These are phyloP conservation scores for Graphilbum fragrans DNA, from an alignment of 2,329 filamentous ascomycete species.

Conservation along the genomic window DNA sequence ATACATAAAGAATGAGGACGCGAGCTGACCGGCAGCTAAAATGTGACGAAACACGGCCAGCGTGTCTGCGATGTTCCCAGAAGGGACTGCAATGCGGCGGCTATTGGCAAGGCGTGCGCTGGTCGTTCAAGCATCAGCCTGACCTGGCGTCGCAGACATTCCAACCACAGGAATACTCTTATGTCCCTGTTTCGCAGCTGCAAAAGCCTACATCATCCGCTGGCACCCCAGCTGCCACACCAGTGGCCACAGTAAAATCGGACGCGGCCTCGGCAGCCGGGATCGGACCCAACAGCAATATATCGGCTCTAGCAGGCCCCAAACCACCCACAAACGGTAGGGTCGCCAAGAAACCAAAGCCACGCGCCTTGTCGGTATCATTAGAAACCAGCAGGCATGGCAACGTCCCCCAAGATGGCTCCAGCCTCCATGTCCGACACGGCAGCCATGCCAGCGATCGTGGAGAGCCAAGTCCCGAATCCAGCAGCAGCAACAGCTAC, in stretches of 20 bases:
- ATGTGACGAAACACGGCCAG: conserved; percentile 17
- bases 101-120: conserved; percentile 20
- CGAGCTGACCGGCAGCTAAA: conserved; percentile 11
- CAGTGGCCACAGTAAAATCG: not conserved
- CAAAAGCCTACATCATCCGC: not conserved
- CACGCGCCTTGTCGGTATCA: not conserved
- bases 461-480: no score
- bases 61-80: conserved; percentile 14
- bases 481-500: not conserved
- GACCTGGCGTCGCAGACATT: conserved; percentile 1
- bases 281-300: no score
- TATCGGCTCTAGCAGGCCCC: no score
- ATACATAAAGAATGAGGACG: not conserved
- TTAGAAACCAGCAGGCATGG: no score
- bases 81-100: conserved; percentile 16
- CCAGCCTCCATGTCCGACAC: no score
- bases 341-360: not conserved
- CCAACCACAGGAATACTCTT: not conserved
- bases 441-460: no score
- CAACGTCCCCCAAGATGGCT: no score
- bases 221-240: no score
- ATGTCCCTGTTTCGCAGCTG: not conserved
- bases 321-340: not conserved
- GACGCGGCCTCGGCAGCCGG: no score
- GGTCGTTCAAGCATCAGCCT: conserved; percentile 26